Percentiles rank a stretch among this genome's conserved stretches.
Conservation (phyloP, 495 filamentous ascomycete genomes). For the Lentithecium fluviatile region DNA sequence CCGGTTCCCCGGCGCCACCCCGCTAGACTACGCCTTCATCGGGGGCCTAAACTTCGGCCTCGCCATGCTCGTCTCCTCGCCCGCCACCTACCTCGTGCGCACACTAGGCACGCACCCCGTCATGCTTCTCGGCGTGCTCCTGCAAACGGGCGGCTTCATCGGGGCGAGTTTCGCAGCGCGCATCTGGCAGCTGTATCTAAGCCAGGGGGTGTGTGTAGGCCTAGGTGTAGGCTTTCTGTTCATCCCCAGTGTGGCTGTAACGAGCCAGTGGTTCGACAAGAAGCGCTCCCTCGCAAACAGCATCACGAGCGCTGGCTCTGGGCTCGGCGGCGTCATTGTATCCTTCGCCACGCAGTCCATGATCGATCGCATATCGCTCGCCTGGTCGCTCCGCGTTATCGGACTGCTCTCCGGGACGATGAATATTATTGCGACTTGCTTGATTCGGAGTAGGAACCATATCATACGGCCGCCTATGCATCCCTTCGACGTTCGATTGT, state of each 20-base stretch:
- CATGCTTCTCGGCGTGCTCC: conserved; percentile 59
- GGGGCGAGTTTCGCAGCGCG: conserved; percentile 65
- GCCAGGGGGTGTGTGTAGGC: conserved; percentile 56
- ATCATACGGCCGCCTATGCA: conserved; percentile 20
- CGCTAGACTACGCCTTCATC: conserved; percentile 67
- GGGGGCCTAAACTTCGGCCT: conserved; percentile 68
- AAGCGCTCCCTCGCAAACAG: conserved; percentile 55
- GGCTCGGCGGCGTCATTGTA: conserved; percentile 57
- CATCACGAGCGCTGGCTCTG: conserved; percentile 53
- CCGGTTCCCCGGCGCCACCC: conserved; percentile 57
- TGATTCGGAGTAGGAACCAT: conserved; percentile 27
- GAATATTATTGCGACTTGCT: conserved; percentile 17
- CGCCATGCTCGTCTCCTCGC: conserved; percentile 62
- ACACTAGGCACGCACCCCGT: conserved; percentile 54
- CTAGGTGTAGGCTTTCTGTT: conserved; percentile 50
- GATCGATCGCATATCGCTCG: conserved; percentile 21
- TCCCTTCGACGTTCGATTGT: conserved; percentile 17
- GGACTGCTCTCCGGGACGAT: conserved; percentile 18
- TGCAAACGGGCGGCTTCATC: conserved; percentile 62
- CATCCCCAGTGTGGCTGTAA: conserved; percentile 52
- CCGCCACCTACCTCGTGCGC: conserved; percentile 61
- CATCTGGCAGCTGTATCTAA: conserved; percentile 65
- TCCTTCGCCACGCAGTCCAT: conserved; percentile 50
- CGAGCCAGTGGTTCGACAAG: conserved; percentile 54
- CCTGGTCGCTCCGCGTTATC: conserved; percentile 32